phyloP scores from a whole-genome alignment of 345 rosid species.

The Raphanus raphanistrum region DNA sequence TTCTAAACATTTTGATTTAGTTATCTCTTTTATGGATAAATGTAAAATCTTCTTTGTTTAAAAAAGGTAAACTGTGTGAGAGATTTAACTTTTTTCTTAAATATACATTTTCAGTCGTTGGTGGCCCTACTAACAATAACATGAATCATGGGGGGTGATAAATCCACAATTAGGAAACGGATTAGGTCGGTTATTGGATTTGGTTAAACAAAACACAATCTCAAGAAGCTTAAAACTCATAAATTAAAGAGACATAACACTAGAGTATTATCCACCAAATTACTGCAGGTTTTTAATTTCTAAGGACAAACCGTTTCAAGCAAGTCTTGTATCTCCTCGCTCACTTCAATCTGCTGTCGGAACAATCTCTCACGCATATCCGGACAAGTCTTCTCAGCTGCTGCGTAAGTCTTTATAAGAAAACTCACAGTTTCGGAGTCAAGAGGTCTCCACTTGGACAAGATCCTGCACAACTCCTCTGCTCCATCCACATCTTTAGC shows the following conservation, averaged over 20 bases:
- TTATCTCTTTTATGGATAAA: conserved; percentile 2
- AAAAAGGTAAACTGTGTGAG: too few species aligned
- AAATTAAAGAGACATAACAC: neutral
- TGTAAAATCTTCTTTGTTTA: neutral
- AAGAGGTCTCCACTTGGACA: conserved; percentile 44
- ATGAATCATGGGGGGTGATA: neutral
- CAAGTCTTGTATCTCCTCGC: conserved; percentile 52
- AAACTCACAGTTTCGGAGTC: conserved; percentile 37
- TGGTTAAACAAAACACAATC: conserved; percentile 4
- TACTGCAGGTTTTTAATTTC: conserved; percentile 2
- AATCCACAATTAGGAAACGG: neutral
- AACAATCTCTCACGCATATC: conserved; percentile 55
- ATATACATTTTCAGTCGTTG: neutral
- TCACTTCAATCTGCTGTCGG: conserved; percentile 47
- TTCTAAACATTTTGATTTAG: neutral
- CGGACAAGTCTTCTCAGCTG: conserved; percentile 61
- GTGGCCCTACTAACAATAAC: conserved; percentile 24
- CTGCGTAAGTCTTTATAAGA: conserved; percentile 55
- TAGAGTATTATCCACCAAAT: neutral
- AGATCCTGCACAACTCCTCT: conserved; percentile 46
- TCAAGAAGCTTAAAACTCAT: neutral
- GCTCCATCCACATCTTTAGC: conserved; percentile 65
- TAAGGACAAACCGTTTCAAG: conserved; percentile 49
- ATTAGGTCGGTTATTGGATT: conserved; percentile 14
- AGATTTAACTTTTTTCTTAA: neutral